A percentile compares a stretch with the other conserved stretches of the same genome.
Evolutionary conservation across 495 filamentous ascomycete genomes (phyloP).

Genomic region (Aspergillus ostianus): DNA sequence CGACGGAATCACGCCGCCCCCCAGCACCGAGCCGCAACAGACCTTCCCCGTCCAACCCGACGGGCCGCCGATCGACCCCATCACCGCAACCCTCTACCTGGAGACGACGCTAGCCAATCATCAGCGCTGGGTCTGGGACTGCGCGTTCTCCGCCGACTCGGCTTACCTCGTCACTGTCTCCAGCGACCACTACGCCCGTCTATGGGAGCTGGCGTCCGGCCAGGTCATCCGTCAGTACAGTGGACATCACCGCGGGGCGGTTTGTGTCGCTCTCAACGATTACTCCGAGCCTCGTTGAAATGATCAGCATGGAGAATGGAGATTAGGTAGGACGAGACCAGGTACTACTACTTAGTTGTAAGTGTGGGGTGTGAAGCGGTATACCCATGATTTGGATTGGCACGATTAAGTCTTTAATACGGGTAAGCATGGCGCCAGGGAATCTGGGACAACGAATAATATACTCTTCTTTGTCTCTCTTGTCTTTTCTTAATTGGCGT

Average conservation of each 20-base stretch:
- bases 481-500: constrained; percentile 2
- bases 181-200: constrained; percentile 92
- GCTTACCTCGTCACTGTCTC: constrained; percentile 98
- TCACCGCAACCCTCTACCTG: constrained; percentile 62
- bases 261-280: constrained; percentile 96
- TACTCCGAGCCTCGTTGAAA: constrained; percentile 70
- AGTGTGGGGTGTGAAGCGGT: neutral
- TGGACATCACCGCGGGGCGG: constrained; percentile 91
- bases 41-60: constrained; percentile 42
- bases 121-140: constrained; percentile 99
- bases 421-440: constrained; percentile 28
- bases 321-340: neutral
- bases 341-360: neutral
- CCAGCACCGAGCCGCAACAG: constrained; percentile 29
- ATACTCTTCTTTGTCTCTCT: neutral
- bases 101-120: constrained; percentile 91
- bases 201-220: constrained; percentile 87
- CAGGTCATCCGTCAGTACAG: constrained; percentile 96
- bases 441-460: constrained; percentile 3
- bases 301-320: neutral
- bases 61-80: constrained; percentile 45
- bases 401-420: constrained; percentile 15
- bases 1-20: constrained; percentile 14
- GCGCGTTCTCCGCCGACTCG: constrained; percentile 93
- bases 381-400: neutral